phyloP scores from a whole-genome alignment of 2,329 filamentous ascomycete genomes.

The Leptographium wingfieldii region DNA sequence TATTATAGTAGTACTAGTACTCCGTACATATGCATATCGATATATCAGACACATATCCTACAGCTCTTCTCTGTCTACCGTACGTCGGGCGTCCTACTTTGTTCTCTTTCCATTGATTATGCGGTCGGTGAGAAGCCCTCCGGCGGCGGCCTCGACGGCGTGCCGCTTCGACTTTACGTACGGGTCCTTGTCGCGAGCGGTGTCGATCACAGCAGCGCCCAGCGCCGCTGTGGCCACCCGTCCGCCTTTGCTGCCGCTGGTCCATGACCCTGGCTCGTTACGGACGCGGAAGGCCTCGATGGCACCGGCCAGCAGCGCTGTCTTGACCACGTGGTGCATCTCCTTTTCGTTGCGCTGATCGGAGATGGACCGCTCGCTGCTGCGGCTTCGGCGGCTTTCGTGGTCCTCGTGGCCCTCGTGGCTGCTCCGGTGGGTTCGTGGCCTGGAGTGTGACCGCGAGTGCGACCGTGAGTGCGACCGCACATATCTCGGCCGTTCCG shows the following conservation, averaged over 20 bases:
- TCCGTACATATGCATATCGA: not conserved
- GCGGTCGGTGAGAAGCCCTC: slow-evolving; percentile 13
- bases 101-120: slow-evolving; percentile 13
- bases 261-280: slow-evolving; percentile 10
- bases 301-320: slow-evolving; percentile 12
- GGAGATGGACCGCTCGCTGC: not conserved
- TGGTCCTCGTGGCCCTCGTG: too few relatives aligned
- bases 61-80: not conserved
- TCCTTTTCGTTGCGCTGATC: not conserved
- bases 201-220: slow-evolving; percentile 11
- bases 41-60: not conserved
- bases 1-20: too few relatives aligned
- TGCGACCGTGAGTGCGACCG: too few relatives aligned
- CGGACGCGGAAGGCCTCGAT: slow-evolving; percentile 12
- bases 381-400: not conserved
- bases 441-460: too few relatives aligned
- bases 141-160: slow-evolving; percentile 12
- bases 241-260: slow-evolving; percentile 7
- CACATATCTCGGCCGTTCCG: not conserved
- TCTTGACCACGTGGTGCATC: slow-evolving; percentile 6
- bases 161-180: slow-evolving; percentile 12
- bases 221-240: slow-evolving; percentile 13
- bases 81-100: not conserved
- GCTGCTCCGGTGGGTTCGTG: too few relatives aligned
- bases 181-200: slow-evolving; percentile 5